Percentiles rank a stretch among this genome's conserved stretches.
Conservation (phyloP, 768 basidiomycete species). For the Sutorius australiensis region DNA sequence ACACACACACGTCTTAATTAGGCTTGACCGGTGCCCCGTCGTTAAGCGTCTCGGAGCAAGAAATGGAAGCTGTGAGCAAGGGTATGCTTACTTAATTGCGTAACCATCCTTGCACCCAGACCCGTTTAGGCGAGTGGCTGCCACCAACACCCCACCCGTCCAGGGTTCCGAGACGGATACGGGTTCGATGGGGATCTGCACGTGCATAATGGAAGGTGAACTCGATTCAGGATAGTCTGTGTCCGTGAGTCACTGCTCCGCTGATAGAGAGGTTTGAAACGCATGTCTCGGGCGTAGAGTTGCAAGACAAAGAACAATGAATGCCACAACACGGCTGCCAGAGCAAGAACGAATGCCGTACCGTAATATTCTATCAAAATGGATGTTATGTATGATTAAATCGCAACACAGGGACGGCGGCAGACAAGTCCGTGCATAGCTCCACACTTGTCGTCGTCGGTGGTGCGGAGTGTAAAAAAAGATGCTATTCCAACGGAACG, state of each 20-base stretch:
- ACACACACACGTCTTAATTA: constrained; percentile 9
- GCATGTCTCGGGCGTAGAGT: constrained; percentile 11
- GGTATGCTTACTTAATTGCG: constrained; percentile 23
- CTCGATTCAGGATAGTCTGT: constrained; percentile 12
- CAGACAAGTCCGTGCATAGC: constrained; percentile 13
- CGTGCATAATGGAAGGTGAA: background rate
- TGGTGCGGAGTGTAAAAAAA: background rate
- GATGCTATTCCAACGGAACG: background rate
- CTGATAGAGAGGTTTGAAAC: background rate
- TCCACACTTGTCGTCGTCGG: background rate
- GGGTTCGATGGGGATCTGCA: constrained; percentile 26
- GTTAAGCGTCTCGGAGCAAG: constrained; percentile 26
- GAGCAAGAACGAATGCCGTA: constrained; percentile 12
- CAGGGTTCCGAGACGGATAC: constrained; percentile 14
- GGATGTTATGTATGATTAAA: constrained; percentile 1
- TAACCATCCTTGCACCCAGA: constrained; percentile 5
- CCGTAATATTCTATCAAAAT: constrained; percentile 6
- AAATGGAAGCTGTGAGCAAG: constrained; percentile 27
- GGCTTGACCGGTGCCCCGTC: constrained; percentile 8
- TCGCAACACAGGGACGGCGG: background rate
- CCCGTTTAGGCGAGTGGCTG: constrained; percentile 16
- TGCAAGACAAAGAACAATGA: constrained; percentile 8
- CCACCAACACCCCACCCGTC: constrained; percentile 10
- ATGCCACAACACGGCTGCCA: background rate
- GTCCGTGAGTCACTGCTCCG: constrained; percentile 2